A percentile compares a stretch with the other conserved stretches of the same genome.
Evolutionary conservation across 352 stramenopile species (phyloP).

Genomic region (Phytopythium aichiense): DNA sequence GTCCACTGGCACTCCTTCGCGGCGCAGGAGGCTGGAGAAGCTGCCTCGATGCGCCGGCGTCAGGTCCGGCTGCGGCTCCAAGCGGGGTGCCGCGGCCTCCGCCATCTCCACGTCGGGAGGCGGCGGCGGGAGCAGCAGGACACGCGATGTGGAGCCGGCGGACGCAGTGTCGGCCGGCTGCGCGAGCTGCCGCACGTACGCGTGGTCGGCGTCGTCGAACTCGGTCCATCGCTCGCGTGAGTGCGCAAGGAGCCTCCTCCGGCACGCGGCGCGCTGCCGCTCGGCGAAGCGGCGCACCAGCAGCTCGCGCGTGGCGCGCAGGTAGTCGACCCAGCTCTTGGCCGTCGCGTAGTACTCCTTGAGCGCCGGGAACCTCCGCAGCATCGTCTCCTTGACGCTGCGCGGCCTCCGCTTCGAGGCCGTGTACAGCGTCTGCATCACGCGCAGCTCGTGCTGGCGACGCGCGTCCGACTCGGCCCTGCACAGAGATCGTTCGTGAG

Average conservation of each 20-base stretch:
- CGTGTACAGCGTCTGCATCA: conserved; percentile 39
- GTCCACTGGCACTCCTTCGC: conserved; percentile 42
- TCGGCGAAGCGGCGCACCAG: conserved; percentile 13
- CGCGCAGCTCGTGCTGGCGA: conserved; percentile 40
- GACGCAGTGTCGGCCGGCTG: conserved; percentile 2
- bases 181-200: conserved; percentile 38
- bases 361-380: conserved; percentile 34
- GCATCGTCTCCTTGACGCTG: conserved; percentile 33
- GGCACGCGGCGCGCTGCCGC: conserved; percentile 17
- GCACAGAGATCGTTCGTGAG: no score
- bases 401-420: conserved; percentile 34
- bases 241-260: conserved; percentile 13
- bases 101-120: neutral
- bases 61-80: conserved; percentile 20
- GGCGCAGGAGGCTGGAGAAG: conserved; percentile 40
- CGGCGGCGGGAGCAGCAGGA: neutral
- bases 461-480: conserved; percentile 10
- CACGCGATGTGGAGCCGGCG: neutral
- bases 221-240: conserved; percentile 29
- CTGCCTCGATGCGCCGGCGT: conserved; percentile 33
- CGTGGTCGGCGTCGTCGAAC: conserved; percentile 38
- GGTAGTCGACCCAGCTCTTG: conserved; percentile 27
- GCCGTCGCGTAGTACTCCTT: conserved; percentile 24
- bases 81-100: neutral
- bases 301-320: conserved; percentile 12